phyloP scores from a whole-genome alignment of 345 rosid genomes.

The Litchi chinensis region DNA sequence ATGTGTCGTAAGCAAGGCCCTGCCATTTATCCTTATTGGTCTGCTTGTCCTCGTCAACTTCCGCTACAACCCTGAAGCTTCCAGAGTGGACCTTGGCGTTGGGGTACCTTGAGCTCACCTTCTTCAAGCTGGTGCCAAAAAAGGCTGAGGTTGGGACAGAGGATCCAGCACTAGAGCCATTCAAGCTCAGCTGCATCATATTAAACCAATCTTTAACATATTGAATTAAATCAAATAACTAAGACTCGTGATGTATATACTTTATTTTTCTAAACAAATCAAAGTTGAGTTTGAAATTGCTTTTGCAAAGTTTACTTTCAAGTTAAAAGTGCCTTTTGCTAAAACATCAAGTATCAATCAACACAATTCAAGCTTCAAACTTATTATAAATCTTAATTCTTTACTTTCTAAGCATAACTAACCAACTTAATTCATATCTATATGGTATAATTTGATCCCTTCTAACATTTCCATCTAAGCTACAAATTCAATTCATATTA shows the following conservation, averaged over 20 bases:
- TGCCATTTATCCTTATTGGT: slow-evolving; percentile 72
- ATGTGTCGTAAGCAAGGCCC: slow-evolving; percentile 65
- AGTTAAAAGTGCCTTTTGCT: background rate
- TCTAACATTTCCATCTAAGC: too few relatives aligned
- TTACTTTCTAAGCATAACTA: background rate
- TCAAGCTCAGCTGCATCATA: slow-evolving; percentile 67
- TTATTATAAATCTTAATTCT: background rate
- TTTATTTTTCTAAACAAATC: background rate
- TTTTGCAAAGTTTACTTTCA: background rate
- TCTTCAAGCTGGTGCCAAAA: slow-evolving; percentile 72
- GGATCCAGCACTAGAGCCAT: slow-evolving; percentile 66
- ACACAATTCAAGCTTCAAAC: background rate
- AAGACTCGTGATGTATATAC: too few relatives aligned
- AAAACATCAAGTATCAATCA: background rate
- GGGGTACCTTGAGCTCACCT: slow-evolving; percentile 51
- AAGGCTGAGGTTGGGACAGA: slow-evolving; percentile 65
- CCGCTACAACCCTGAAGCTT: slow-evolving; percentile 60
- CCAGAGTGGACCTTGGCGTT: slow-evolving; percentile 33
- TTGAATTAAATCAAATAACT: background rate
- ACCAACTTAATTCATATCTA: background rate
- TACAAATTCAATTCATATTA: too few relatives aligned
- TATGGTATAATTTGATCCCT: too few relatives aligned
- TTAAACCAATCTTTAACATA: background rate
- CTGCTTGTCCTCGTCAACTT: slow-evolving; percentile 60
- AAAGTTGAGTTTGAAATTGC: background rate